These are phyloP conservation scores for Spizellomyces punctatus DNA, from an alignment of 192 early-diverging fungal genomes.

Conservation along the genomic window DNA sequence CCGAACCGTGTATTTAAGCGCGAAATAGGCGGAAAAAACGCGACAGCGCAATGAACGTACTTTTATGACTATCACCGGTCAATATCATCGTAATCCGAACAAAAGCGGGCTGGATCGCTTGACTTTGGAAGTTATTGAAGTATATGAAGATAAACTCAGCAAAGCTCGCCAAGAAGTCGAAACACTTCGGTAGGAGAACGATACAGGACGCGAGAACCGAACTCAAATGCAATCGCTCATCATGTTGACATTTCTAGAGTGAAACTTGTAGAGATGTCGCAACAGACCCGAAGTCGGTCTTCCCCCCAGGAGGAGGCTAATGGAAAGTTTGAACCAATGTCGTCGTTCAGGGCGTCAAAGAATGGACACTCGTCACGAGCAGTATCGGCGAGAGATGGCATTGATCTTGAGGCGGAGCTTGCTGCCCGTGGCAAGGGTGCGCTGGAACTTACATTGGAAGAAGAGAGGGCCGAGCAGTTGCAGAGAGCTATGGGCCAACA, in stretches of 20 bases:
- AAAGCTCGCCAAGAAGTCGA: slow-evolving; percentile 28
- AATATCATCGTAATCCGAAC: slow-evolving; percentile 30
- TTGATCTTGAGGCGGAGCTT: not conserved
- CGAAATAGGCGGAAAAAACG: slow-evolving; percentile 26
- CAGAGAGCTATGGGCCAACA: slow-evolving; percentile 17
- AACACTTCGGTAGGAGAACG: slow-evolving; percentile 15
- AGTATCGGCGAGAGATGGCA: no score
- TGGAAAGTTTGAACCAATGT: no score
- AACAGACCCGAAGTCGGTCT: no score
- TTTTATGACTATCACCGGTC: slow-evolving; percentile 32
- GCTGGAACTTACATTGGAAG: not conserved
- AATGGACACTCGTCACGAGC: no score
- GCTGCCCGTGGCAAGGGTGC: not conserved
- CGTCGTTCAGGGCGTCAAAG: no score
- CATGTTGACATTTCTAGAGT: no score
- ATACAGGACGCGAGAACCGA: no score
- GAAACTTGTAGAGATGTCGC: no score
- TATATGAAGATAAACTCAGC: slow-evolving; percentile 39
- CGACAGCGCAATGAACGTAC: slow-evolving; percentile 33
- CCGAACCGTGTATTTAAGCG: no score
- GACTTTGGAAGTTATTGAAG: slow-evolving; percentile 46
- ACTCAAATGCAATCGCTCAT: no score
- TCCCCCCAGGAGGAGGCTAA: no score
- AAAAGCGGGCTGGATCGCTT: slow-evolving; percentile 45
- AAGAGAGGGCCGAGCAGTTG: slow-evolving; percentile 3